Evolutionary conservation across 768 basidiomycete species (phyloP), one percentile per base, ranked within the genome.

Genomic region (Macrocybe gigantea): DNA sequence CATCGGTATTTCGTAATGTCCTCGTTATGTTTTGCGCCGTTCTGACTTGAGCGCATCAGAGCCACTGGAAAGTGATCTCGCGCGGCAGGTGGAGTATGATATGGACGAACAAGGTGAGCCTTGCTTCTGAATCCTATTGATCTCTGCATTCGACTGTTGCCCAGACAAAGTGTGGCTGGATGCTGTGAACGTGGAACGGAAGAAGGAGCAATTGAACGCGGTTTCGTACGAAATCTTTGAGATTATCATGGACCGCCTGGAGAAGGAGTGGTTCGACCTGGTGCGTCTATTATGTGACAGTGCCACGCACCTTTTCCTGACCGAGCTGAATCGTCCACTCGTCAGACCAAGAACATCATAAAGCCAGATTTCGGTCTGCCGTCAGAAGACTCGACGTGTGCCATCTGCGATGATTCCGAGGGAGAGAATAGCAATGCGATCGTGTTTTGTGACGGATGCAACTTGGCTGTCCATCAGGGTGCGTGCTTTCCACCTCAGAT

Each of bases 391-490:
- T 93, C 92, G 8, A 92, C 89, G 0, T 99, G 96, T 61, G 88
- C 93, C 5, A 88, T 99, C 38, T 99, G 96, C 59, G 96, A 99
- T 60, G 96, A 99, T 60, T 90, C 93, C 2, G 96, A 99, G 58
- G 95, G 93, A 46, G 96, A 99, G 71, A 96, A 97, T 60, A 93
- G 89, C 49, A 99, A 98, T 63, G 96, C 93, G 6, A 99, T 98
- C 56, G 94, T 99, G 5, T 99, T 99, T 60, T 99, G 96, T 63
- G 96, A 99, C 62, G 96, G 95, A 0, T 99, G 96, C 64, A 98
- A 98, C 65, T 70, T 99, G 29, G 96, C 96, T 7, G 96, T 99
- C n/a, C 96, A 99, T 70, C 96, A 99, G 78, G 94, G 94, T 89
- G 50, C 45, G 77, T 55, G 3, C 10, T 31, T 14, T n/a, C 34